These are phyloP conservation scores for Nadsonia commutata DNA, from an alignment of 1,139 yeast species.

Conservation along the genomic window DNA sequence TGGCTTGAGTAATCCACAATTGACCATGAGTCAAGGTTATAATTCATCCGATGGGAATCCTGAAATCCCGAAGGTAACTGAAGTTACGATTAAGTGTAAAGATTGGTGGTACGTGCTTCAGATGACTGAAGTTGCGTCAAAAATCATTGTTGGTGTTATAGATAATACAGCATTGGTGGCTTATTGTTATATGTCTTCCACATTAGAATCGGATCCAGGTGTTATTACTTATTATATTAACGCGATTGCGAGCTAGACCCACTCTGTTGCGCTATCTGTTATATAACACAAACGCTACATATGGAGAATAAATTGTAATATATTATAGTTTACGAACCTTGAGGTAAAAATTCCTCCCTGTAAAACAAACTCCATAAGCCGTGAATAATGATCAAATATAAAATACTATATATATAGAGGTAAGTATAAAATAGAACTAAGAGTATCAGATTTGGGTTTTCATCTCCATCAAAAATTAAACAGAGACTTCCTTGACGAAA, in stretches of 20 bases:
- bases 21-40: neutral
- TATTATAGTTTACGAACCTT: too few species aligned
- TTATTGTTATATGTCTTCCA: neutral
- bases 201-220: neutral
- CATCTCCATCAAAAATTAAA: too few species aligned
- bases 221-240: neutral
- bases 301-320: too few species aligned
- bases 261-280: too few species aligned
- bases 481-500: conserved; percentile 35
- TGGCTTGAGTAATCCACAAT: neutral
- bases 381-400: too few species aligned
- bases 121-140: neutral
- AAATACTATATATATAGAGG: too few species aligned
- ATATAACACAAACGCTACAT: too few species aligned
- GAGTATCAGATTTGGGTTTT: too few species aligned
- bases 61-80: neutral
- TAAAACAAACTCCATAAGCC: too few species aligned
- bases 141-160: neutral
- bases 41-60: neutral
- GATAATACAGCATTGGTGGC: neutral
- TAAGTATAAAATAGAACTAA: too few species aligned
- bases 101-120: neutral
- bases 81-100: neutral
- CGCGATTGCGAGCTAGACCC: too few species aligned
- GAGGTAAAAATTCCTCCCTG: too few species aligned